Base-by-base conservation (phyloP, 176 grass and related monocot species). In the Oryza longistaminata region DNA sequence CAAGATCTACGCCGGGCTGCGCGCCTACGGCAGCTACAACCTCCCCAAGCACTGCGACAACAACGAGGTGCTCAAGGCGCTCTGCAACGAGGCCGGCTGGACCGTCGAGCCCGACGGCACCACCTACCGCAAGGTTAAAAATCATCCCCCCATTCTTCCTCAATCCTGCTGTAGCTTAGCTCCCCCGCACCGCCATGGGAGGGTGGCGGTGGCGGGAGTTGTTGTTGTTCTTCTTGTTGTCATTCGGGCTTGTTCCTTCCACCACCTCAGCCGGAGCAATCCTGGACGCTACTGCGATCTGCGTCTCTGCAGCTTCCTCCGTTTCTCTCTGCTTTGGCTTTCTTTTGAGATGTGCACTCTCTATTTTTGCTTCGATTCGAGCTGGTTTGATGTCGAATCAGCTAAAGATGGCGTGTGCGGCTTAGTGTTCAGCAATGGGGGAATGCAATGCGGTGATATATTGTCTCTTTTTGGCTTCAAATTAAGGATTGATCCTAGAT, bases 41-140 rank as follows among this genome's bases (percentile, higher is more conserved):
- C 93, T 99, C 3, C 97, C 97, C 60, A 99, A 99, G 92, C 97
- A 96, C 88, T 99, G 97, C 87, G 97, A 99, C 91, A 99, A 99
- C 91, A 99, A 99, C 86, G 97, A 99, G 90, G 97, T 99, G 50
- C 90, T 99, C 90, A 99, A 99, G 83, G 97, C 97, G 75, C 93
- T 99, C 61, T 99, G 97, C 93, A 81, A 90, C 84, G 97, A 99
- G 97, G 97, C 97, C 3, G 97, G 97, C 0, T 99, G 97, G 97
- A 79, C 72, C 81, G 97, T 99, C 79, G 90, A 99, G 82, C 92
- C 90, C 39, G 97, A 99, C 71, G 97, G 97, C 69, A 99, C 88
- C 68, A 99, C 97, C 64, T 99, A 96, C 87, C 97, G 97, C 84
- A 91, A 88, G 96, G 96, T 99, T 31, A 31, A 31, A 31, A 60